Evolutionary conservation across 2,329 filamentous ascomycete genomes (phyloP).

Genomic region (Apiospora phragmitis): DNA sequence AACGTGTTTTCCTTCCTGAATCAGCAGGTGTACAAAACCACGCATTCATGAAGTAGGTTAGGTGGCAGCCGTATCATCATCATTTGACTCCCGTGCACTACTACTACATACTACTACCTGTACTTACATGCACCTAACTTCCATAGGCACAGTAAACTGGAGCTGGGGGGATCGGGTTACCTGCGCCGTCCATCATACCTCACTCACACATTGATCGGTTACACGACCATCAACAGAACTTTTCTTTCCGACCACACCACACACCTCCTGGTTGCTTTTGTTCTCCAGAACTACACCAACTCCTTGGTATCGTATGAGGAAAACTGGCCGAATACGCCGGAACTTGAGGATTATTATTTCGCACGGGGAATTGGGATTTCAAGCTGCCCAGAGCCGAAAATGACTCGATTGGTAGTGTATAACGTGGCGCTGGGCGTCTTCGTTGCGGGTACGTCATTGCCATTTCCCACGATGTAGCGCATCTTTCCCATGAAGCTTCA

Average conservation of each 20-base stretch:
- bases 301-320: neutral
- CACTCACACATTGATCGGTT: neutral
- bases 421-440: conserved; percentile 41
- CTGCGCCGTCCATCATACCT: neutral
- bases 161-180: neutral
- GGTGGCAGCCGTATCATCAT: neutral
- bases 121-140: too few species aligned
- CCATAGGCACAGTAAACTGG: neutral
- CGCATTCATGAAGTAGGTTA: neutral
- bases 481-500: conserved; percentile 15
- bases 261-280: neutral
- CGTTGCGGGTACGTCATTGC: conserved; percentile 40
- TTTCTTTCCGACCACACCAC: neutral
- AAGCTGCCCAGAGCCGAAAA: conserved; percentile 19
- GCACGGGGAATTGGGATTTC: neutral
- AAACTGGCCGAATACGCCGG: neutral
- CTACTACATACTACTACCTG: too few species aligned
- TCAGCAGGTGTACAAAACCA: neutral
- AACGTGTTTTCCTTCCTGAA: neutral
- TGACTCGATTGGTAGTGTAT: conserved; percentile 46
- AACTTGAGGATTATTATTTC: neutral
- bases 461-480: neutral
- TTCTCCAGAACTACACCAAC: neutral
- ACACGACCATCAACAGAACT: neutral
- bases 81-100: neutral